Percentiles rank a stretch among this genome's conserved stretches.
phyloP scores from a whole-genome alignment of 2,329 filamentous ascomycete species.

The Ophiostoma quercus region DNA sequence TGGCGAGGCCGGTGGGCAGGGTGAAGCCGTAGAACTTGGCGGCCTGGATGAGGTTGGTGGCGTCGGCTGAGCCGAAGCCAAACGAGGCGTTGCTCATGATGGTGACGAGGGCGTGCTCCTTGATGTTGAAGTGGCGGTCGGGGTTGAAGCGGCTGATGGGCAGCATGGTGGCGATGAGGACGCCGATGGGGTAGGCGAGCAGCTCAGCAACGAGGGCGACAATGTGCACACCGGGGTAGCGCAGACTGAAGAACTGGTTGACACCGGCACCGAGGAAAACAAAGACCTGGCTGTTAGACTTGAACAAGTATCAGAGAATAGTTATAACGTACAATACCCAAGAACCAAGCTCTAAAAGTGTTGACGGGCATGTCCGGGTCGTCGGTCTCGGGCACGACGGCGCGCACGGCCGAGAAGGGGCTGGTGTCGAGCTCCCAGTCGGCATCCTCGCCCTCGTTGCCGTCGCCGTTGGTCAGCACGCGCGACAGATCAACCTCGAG shows the following conservation, averaged over 20 bases:
- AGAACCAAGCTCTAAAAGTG: background rate
- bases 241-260: background rate
- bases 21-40: slow-evolving; percentile 37
- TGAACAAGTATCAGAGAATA: too few species aligned
- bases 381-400: background rate
- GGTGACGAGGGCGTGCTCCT: slow-evolving; percentile 57
- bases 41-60: slow-evolving; percentile 37
- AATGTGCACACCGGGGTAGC: background rate
- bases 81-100: slow-evolving; percentile 60
- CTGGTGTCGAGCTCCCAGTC: background rate
- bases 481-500: background rate
- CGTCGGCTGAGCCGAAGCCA: slow-evolving; percentile 46
- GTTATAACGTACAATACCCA: background rate
- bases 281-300: background rate
- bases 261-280: background rate
- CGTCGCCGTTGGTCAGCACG: background rate
- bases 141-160: slow-evolving; percentile 30
- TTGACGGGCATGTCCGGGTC: background rate
- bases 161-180: slow-evolving; percentile 50
- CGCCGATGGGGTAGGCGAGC: slow-evolving; percentile 37
- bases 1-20: slow-evolving; percentile 44
- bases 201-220: background rate
- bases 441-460: background rate
- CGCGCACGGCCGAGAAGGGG: background rate
- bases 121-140: slow-evolving; percentile 53